phyloP scores from a whole-genome alignment of 495 filamentous ascomycete genomes.

The Mytilinidion resinicola region DNA sequence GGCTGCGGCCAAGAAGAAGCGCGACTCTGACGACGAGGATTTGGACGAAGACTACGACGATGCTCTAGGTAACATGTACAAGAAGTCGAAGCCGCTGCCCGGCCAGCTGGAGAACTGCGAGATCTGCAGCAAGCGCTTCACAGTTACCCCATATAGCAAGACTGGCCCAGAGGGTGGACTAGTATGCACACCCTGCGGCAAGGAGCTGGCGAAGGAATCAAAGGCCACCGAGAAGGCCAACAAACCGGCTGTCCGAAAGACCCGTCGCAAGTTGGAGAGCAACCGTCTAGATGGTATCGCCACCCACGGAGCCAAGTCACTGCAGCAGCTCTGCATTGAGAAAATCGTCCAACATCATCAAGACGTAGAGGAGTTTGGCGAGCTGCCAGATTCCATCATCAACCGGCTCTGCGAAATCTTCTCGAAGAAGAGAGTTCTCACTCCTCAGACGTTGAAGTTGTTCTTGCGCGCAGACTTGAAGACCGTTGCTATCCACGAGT shows the following conservation, averaged over 20 bases:
- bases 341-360: slow-evolving; percentile 76
- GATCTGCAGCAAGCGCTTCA: slow-evolving; percentile 80
- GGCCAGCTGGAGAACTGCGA: slow-evolving; percentile 89
- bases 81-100: slow-evolving; percentile 60
- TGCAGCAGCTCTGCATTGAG: slow-evolving; percentile 76
- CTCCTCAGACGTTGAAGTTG: slow-evolving; percentile 61
- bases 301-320: slow-evolving; percentile 59
- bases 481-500: slow-evolving; percentile 71
- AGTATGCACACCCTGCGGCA: slow-evolving; percentile 81
- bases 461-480: slow-evolving; percentile 66
- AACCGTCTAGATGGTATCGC: slow-evolving; percentile 70
- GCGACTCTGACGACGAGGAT: slow-evolving; percentile 38
- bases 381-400: slow-evolving; percentile 60
- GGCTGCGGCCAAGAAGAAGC: slow-evolving; percentile 40
- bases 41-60: slow-evolving; percentile 45
- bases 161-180: slow-evolving; percentile 75
- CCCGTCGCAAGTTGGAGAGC: slow-evolving; percentile 67
- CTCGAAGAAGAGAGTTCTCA: slow-evolving; percentile 69
- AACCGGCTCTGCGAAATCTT: slow-evolving; percentile 74
- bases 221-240: slow-evolving; percentile 55
- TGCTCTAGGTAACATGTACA: slow-evolving; percentile 49
- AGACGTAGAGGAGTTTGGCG: slow-evolving; percentile 76
- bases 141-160: slow-evolving; percentile 84
- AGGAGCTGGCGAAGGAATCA: slow-evolving; percentile 53
- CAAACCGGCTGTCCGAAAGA: slow-evolving; percentile 48